Percentiles rank a stretch among this genome's conserved stretches.
Evolutionary conservation across 306 rosid genomes (phyloP).

Genomic region (Datisca glomerata): DNA sequence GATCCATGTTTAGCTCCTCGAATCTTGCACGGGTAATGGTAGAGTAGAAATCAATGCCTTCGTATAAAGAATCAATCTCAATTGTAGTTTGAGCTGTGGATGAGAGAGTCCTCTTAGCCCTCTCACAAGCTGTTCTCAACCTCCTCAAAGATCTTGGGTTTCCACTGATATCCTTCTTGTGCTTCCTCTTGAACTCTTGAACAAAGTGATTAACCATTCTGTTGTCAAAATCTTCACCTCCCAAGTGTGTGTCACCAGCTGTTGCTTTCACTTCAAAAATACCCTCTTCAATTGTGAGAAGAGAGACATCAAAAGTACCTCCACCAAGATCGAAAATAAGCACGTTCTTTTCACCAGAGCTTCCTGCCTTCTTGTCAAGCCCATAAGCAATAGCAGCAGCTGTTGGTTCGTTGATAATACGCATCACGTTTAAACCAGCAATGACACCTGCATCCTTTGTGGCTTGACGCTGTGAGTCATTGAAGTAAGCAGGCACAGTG

Average conservation of each 20-base stretch:
- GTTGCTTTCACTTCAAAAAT: conserved; percentile 28
- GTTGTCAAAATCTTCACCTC: conserved; percentile 32
- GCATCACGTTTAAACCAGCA: conserved; percentile 23
- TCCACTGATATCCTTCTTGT: conserved; percentile 23
- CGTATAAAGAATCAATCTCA: conserved; percentile 30
- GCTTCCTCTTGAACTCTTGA: conserved; percentile 24
- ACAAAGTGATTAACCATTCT: conserved; percentile 23
- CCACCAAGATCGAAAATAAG: conserved; percentile 30
- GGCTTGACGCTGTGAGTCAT: conserved; percentile 23
- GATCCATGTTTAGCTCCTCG: conserved; percentile 28
- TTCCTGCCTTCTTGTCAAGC: conserved; percentile 16
- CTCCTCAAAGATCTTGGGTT: conserved; percentile 22
- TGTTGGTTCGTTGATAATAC: conserved; percentile 28
- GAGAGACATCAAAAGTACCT: conserved; percentile 29
- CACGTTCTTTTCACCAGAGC: conserved; percentile 18
- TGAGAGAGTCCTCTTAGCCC: conserved; percentile 31
- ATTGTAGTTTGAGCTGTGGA: conserved; percentile 24
- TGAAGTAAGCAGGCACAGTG: conserved; percentile 31
- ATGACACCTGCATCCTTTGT: conserved; percentile 30
- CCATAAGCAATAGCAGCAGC: conserved; percentile 33
- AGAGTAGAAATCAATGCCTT: conserved; percentile 23
- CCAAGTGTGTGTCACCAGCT: conserved; percentile 22
- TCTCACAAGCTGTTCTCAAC: conserved; percentile 25
- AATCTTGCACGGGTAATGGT: conserved; percentile 17
- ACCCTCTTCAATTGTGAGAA: conserved; percentile 22